Base-by-base conservation (phyloP, 352 stramenopile genomes). In the Phytophthora meadii region DNA sequence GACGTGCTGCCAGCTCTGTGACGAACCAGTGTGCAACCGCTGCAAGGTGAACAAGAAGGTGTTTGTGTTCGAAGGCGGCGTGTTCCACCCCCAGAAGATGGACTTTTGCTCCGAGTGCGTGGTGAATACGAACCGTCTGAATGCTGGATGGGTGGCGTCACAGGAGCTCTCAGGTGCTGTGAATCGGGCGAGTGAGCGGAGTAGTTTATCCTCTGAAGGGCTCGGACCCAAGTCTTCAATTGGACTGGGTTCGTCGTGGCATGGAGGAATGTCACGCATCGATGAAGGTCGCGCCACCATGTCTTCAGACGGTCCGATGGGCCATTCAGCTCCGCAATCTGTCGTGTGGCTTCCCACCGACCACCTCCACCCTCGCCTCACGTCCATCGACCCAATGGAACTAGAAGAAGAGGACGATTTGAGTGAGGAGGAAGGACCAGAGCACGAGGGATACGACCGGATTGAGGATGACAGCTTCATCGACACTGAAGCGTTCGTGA, bases 41-140 rank as follows among this genome's bases (percentile, higher is more conserved):
- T 84, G 76, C 45, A 76, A 62, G 27, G 71, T 84, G 37, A 52
- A 45, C 53, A 84, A 89, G 57, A 79, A 84, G 50, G 62, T 87
- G 17, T 72, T 70, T 49, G 69, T 86, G 42, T 78, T 82, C 62
- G 65, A 70, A 42, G 49, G 54, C n/a, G 70, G 70, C 0, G 61
- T 87, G 22, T 82, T 85, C 51, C 70, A 87, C 40, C 81, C 79
- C 10, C 71, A 84, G 54, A 89, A 92, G 62, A 82, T 92, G 54
- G 79, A 86, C n/a, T 88, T 88, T 51, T 88, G 79, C 51, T 71
- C 63, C 24, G 77, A 86, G 63, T 88, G 79, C 49, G 59, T 86
- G 36, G 52, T 63, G 25, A 65, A 65, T 17, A 84, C 75, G 4
- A 84, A 56, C 64, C 72, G 70, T n/a, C 58, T 81, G 39, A 83